phyloP scores from a whole-genome alignment of 2,329 filamentous ascomycete genomes.

The Diplodia intermedia region DNA sequence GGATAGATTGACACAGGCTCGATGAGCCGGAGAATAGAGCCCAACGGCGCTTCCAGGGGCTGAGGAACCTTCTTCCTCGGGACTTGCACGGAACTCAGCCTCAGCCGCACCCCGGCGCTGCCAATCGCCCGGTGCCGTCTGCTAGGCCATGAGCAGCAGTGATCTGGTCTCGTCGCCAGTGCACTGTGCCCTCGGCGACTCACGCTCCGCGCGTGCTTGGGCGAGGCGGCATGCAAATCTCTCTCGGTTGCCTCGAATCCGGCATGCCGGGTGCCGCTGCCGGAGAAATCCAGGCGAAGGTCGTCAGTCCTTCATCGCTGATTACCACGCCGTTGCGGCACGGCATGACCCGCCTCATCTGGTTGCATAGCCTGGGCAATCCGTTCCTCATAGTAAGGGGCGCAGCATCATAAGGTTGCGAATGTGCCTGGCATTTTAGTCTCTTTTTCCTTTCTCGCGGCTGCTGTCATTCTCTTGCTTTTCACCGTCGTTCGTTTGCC shows the following conservation, averaged over 20 bases:
- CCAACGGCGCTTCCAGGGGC: too few relatives aligned
- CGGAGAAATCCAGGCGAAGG: slow-evolving; percentile 10
- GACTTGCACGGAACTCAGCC: background rate
- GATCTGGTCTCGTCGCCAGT: background rate
- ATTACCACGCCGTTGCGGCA: background rate
- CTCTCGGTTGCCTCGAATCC: slow-evolving; percentile 5
- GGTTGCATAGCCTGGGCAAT: background rate
- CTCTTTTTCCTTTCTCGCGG: background rate
- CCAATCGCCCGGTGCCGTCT: slow-evolving; percentile 6
- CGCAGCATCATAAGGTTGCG: slow-evolving; percentile 12
- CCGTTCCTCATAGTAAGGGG: background rate
- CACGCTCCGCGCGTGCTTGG: slow-evolving; percentile 3
- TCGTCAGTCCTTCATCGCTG: slow-evolving; percentile 9
- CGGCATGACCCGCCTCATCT: slow-evolving; percentile 7
- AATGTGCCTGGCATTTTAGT: background rate
- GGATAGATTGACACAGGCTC: slow-evolving; percentile 15
- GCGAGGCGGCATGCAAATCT: background rate
- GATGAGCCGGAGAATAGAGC: background rate
- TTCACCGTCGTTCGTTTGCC: slow-evolving; percentile 14
- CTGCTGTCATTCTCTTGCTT: background rate
- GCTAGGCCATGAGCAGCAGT: slow-evolving; percentile 25
- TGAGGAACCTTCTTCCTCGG: too few relatives aligned
- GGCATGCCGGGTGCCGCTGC: slow-evolving; percentile 1
- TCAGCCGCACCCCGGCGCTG: slow-evolving; percentile 10
- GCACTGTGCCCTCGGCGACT: slow-evolving; percentile 3